Base-by-base conservation (phyloP, 306 rosid genomes). In the Nissolia schottii region DNA sequence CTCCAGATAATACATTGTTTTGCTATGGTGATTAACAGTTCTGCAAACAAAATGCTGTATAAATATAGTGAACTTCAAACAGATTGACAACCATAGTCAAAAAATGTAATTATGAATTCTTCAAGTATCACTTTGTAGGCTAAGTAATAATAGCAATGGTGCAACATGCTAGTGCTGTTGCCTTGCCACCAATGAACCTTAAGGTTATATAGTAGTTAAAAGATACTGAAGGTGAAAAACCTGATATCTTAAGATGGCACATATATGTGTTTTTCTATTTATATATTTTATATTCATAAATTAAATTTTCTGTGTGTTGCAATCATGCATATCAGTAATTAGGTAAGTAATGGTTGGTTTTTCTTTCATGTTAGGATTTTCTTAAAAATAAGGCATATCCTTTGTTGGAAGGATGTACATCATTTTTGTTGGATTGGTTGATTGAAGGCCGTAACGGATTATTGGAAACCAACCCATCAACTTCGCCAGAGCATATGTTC, bases 401-500 rank as follows among this genome's bases (percentile, higher is more conserved):
- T 79, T 81, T 93, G 88, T 77, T 93, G 92, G 98, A 91, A 91
- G 92, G 91, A 77, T 91, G 98, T 75, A 66, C 87, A n/a, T 81
- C 67, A 40, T 93, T 91, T 93, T 87, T 93, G 89, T 81, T 93
- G 91, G 96, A 91, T 89, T 93, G 98, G 98, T 84, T 93, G 87
- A 89, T 93, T 73, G 81, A 93, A 77, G 96, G 94, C 84, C 87
- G 11, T 14, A 88, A 87, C 38, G 97, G 87, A 76, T 86, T 74
- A 64, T 82, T 93, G 56, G 92, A 93, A 87, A 93, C 98, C 62
- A 93, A 93, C 80, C 98, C 98, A 20, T 91, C 98, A 67, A 93
- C 98, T 71, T 93, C 98, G 61, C 98, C 98, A 1, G 98, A 93
- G 80, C 98, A 93, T 84, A 86, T 89, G 97, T 93, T 93, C 74